A percentile compares a stretch with the other conserved stretches of the same genome.
These are phyloP conservation scores for Debaryomyces sp. DNA, from an alignment of 1,139 yeast genomes.

Conservation along the genomic window DNA sequence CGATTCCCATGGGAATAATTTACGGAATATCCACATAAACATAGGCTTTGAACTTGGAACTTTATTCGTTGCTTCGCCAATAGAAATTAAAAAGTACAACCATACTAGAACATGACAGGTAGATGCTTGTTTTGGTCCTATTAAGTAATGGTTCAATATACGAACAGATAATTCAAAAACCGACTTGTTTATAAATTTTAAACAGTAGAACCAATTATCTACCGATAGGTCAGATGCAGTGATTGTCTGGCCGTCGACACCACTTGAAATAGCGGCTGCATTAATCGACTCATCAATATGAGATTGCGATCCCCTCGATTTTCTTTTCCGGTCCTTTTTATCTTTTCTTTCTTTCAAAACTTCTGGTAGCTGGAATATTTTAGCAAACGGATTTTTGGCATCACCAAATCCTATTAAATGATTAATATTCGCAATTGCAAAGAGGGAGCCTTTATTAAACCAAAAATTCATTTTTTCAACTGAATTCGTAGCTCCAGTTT, in stretches of 20 bases:
- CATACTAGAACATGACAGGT: slow-evolving; percentile 72
- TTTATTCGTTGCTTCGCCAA: slow-evolving; percentile 57
- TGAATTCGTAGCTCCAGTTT: slow-evolving; percentile 32
- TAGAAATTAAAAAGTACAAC: slow-evolving; percentile 66
- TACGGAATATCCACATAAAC: slow-evolving; percentile 55
- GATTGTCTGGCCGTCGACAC: slow-evolving; percentile 34
- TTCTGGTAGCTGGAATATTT: slow-evolving; percentile 68
- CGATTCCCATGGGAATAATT: slow-evolving; percentile 69
- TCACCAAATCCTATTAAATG: slow-evolving; percentile 80
- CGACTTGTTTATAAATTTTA: slow-evolving; percentile 61
- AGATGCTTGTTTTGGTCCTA: slow-evolving; percentile 72
- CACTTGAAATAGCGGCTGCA: slow-evolving; percentile 16
- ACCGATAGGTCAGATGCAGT: slow-evolving; percentile 47
- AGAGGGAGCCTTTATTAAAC: slow-evolving; percentile 73
- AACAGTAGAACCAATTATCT: slow-evolving; percentile 62
- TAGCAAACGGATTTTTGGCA: slow-evolving; percentile 72
- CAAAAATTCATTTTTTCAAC: slow-evolving; percentile 68
- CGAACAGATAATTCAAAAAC: slow-evolving; percentile 67
- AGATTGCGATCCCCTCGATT: slow-evolving; percentile 35
- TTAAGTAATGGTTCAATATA: slow-evolving; percentile 63
- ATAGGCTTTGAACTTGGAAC: slow-evolving; percentile 51
- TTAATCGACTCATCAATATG: slow-evolving; percentile 16
- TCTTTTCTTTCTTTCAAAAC: slow-evolving; percentile 72
- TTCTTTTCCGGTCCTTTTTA: slow-evolving; percentile 66
- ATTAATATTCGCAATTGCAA: slow-evolving; percentile 74